Percentiles rank a stretch among this genome's conserved stretches.
phyloP scores from a whole-genome alignment of 768 basidiomycete species.

The Suillus subalutaceus region DNA sequence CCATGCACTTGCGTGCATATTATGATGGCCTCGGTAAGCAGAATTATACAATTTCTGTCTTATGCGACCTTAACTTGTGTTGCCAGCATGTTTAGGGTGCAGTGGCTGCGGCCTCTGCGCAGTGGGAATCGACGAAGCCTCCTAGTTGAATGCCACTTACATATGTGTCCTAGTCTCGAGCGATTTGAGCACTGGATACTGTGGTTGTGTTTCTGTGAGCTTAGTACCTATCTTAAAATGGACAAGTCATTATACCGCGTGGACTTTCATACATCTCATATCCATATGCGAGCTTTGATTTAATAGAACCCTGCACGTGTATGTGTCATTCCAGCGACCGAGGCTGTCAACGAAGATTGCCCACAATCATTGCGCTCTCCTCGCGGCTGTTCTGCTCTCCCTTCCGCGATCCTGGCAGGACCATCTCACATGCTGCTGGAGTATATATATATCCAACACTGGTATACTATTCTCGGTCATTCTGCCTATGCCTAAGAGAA shows the following conservation, averaged over 20 bases:
- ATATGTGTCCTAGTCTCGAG: background rate
- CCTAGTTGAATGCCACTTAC: background rate
- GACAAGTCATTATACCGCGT: background rate
- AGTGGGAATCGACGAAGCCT: constrained; percentile 44
- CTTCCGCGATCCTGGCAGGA: background rate
- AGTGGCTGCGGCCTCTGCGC: constrained; percentile 69
- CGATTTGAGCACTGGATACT: background rate
- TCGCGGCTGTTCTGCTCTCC: background rate
- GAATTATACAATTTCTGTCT: background rate
- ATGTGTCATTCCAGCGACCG: background rate
- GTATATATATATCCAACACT: constrained; percentile 1
- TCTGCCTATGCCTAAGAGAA: background rate
- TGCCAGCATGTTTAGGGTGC: constrained; percentile 63
- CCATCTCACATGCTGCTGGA: background rate
- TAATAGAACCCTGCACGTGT: background rate
- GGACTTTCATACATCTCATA: background rate
- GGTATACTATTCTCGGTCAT: background rate
- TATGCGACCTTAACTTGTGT: background rate
- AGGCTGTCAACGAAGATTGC: background rate
- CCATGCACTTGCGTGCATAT: constrained; percentile 74
- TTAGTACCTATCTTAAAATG: background rate
- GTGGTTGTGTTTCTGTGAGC: background rate
- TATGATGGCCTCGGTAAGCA: constrained; percentile 64
- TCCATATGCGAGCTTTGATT: background rate
- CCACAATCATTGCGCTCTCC: background rate